These are phyloP conservation scores for Annulohypoxylon moriforme DNA, from an alignment of 495 filamentous ascomycete species.

Conservation along the genomic window DNA sequence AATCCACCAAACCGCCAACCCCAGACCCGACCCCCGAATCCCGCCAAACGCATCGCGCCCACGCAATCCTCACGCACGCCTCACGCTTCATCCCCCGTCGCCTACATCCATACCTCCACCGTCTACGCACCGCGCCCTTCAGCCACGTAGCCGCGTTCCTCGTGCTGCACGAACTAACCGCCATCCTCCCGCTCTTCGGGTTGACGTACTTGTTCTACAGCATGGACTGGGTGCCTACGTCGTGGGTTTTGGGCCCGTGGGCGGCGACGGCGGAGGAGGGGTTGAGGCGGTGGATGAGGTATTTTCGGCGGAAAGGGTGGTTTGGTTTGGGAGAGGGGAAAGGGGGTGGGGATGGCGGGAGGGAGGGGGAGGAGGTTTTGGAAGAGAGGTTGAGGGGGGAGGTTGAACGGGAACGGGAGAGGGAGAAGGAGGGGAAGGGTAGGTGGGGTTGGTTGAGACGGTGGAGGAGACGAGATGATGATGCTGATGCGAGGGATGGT, in stretches of 20 bases:
- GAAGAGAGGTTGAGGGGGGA: constrained; percentile 32
- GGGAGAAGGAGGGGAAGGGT: constrained; percentile 13
- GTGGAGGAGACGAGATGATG: constrained; percentile 29
- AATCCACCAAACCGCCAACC: constrained; percentile 32
- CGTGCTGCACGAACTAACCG: constrained; percentile 90
- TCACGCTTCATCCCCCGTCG: constrained; percentile 69
- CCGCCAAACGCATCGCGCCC: constrained; percentile 29
- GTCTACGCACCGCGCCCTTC: constrained; percentile 77
- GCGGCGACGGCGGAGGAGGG: constrained; percentile 58
- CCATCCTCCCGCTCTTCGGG: constrained; percentile 79
- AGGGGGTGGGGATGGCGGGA: constrained; percentile 31
- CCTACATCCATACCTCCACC: constrained; percentile 68
- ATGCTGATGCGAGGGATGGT: constrained; percentile 20
- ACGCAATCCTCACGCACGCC: constrained; percentile 54
- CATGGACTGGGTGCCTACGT: constrained; percentile 69
- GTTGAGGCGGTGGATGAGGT: constrained; percentile 56
- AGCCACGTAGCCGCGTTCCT: constrained; percentile 89
- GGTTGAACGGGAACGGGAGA: constrained; percentile 32
- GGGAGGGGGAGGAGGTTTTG: constrained; percentile 26
- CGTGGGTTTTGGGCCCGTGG: constrained; percentile 55
- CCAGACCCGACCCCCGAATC: constrained; percentile 8
- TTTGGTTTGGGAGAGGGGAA: constrained; percentile 54
- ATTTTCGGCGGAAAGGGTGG: constrained; percentile 60
- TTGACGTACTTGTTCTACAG: constrained; percentile 83
- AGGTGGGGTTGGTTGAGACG: constrained; percentile 23